Conservation (phyloP, 2,329 filamentous ascomycete species). For the Cercospora sojina region DNA sequence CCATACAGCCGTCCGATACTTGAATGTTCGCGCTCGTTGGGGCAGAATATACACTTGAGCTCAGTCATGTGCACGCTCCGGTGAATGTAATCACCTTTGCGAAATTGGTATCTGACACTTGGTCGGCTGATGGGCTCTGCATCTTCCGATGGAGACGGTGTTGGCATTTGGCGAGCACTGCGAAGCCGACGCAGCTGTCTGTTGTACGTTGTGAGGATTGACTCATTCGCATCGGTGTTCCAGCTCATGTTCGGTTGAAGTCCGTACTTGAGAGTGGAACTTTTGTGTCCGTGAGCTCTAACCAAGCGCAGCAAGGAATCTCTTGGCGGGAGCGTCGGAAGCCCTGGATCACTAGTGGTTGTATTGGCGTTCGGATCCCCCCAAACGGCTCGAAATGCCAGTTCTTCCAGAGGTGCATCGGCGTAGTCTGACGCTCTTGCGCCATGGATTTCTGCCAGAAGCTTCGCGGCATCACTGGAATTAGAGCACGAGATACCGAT, state of each 20-base stretch:
- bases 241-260: constrained; percentile 34
- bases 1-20: constrained; percentile 36
- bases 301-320: constrained; percentile 26
- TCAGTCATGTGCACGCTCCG: constrained; percentile 13
- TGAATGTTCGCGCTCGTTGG: constrained; percentile 22
- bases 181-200: constrained; percentile 6
- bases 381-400: constrained; percentile 34
- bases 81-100: constrained; percentile 12
- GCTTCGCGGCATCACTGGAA: constrained; percentile 32
- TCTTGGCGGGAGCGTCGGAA: constrained; percentile 32
- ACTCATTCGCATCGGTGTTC: constrained; percentile 13
- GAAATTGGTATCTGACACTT: constrained; percentile 32
- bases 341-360: constrained; percentile 7
- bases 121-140: background rate
- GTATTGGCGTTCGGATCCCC: constrained; percentile 16
- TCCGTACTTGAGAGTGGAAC: constrained; percentile 26
- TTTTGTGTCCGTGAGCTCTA: constrained; percentile 25
- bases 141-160: constrained; percentile 31
- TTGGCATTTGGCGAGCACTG: constrained; percentile 29
- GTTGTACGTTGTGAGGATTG: constrained; percentile 32
- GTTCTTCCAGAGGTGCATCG: constrained; percentile 19
- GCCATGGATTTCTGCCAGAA: constrained; percentile 33
- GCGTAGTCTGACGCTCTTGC: constrained; percentile 6
- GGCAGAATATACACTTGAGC: constrained; percentile 32
- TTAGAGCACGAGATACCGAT: constrained; percentile 35